phyloP scores from a whole-genome alignment of 2,329 filamentous ascomycete species.

The Colletotrichum falcatum region DNA sequence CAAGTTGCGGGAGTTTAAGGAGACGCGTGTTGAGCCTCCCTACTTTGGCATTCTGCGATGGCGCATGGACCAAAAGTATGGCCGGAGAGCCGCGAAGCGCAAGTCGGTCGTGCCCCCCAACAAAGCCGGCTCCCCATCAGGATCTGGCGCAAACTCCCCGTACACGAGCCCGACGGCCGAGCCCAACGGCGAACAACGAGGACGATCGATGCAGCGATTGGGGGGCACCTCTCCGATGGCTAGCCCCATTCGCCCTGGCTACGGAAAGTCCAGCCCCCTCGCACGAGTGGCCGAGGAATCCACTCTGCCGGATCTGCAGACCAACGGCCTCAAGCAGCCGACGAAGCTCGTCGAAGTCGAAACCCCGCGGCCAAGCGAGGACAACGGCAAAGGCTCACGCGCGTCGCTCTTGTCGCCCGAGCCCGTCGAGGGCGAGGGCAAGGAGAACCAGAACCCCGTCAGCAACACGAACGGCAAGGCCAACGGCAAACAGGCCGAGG shows the following conservation, averaged over 20 bases:
- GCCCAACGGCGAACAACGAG: conserved; percentile 70
- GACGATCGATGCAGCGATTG: conserved; percentile 78
- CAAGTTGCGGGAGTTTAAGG: conserved; percentile 92
- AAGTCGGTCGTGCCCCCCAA: conserved; percentile 61
- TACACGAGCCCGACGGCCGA: conserved; percentile 71
- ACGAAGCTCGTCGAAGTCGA: conserved; percentile 68
- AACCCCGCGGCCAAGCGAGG: conserved; percentile 61
- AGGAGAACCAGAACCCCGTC: conserved; percentile 48
- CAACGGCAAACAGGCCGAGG: conserved; percentile 55
- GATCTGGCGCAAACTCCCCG: conserved; percentile 65
- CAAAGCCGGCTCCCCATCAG: conserved; percentile 58
- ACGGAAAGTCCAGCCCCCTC: conserved; percentile 76
- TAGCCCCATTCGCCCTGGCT: conserved; percentile 73
- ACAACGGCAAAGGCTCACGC: conserved; percentile 52
- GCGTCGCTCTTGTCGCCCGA: conserved; percentile 50
- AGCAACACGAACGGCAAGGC: conserved; percentile 57
- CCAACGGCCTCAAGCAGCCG: conserved; percentile 57
- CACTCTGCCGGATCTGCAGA: conserved; percentile 51
- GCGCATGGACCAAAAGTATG: conserved; percentile 96
- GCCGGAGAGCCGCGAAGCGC: conserved; percentile 70
- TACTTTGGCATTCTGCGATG: conserved; percentile 97
- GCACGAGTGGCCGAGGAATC: conserved; percentile 80
- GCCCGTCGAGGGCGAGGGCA: conserved; percentile 55
- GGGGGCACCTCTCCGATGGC: conserved; percentile 71
- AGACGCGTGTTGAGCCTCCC: conserved; percentile 86